phyloP scores from a whole-genome alignment of 2,329 filamentous ascomycete species.

The Stagonosporopsis rhizophila region DNA sequence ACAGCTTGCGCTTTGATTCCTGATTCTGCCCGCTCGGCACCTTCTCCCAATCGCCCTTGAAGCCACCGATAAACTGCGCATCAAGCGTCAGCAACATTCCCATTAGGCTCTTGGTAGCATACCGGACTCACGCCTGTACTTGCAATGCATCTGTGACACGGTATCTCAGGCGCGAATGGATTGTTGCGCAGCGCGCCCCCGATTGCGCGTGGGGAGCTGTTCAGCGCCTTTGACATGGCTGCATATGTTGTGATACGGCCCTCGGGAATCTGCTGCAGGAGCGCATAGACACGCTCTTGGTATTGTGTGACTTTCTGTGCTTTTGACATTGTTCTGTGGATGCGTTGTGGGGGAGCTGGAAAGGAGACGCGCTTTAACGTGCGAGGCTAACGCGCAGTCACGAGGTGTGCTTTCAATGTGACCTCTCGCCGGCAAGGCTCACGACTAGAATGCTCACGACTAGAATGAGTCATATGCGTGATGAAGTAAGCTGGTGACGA shows the following conservation, averaged over 20 bases:
- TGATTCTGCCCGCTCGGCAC: conserved; percentile 68
- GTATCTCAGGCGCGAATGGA: conserved; percentile 81
- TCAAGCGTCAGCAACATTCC: not conserved
- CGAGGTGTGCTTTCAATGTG: conserved; percentile 44
- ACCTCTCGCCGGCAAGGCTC: conserved; percentile 25
- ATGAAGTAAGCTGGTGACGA: not conserved
- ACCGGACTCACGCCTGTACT: conserved; percentile 64
- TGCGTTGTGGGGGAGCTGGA: not conserved
- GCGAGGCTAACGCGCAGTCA: conserved; percentile 35
- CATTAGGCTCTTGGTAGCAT: not conserved
- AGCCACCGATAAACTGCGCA: conserved; percentile 65
- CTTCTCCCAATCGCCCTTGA: conserved; percentile 70
- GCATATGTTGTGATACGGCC: conserved; percentile 82
- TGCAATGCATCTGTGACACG: conserved; percentile 82
- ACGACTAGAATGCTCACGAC: not conserved
- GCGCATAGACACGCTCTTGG: conserved; percentile 66
- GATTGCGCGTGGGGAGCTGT: conserved; percentile 76
- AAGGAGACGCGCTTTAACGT: conserved; percentile 15
- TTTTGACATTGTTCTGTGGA: conserved; percentile 24
- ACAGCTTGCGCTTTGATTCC: conserved; percentile 67
- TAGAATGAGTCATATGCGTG: not conserved
- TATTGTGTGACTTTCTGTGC: conserved; percentile 44
- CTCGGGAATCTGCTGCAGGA: conserved; percentile 77
- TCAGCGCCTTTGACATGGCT: conserved; percentile 70
- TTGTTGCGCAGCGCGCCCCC: conserved; percentile 79